A percentile compares a stretch with the other conserved stretches of the same genome.
These are phyloP conservation scores for Fusarium sp. DNA, from an alignment of 2,329 filamentous ascomycete species.

Conservation along the genomic window DNA sequence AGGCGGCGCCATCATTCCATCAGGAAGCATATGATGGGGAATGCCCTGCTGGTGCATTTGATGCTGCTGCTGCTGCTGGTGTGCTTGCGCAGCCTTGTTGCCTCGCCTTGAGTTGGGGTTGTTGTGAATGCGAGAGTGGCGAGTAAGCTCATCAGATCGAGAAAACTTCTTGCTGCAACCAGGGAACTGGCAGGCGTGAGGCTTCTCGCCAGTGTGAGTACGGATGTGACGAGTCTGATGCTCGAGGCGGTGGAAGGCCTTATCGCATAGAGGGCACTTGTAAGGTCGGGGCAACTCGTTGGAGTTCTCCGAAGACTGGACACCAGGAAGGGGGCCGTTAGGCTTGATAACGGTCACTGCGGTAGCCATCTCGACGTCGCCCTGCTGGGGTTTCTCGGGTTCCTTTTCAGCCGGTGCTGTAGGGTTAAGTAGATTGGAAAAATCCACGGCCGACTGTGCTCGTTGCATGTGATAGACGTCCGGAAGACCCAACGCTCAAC, in stretches of 20 bases:
- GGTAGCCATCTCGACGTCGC: slow-evolving; percentile 59
- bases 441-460: slow-evolving; percentile 78
- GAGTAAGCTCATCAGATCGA: slow-evolving; percentile 93
- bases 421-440: slow-evolving; percentile 79
- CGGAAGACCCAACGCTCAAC: slow-evolving; percentile 37
- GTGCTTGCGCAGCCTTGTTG: slow-evolving; percentile 75
- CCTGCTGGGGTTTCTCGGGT: slow-evolving; percentile 46
- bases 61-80: slow-evolving; percentile 51
- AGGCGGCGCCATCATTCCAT: slow-evolving; percentile 82
- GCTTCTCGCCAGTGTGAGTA: slow-evolving; percentile 98
- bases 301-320: slow-evolving; percentile 66
- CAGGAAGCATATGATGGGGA: slow-evolving; percentile 59
- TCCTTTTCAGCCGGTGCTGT: slow-evolving; percentile 43
- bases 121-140: slow-evolving; percentile 98
- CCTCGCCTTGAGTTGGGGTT: slow-evolving; percentile 96
- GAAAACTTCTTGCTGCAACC: slow-evolving; percentile 98
- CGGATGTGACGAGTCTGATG: slow-evolving; percentile 93
- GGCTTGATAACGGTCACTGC: slow-evolving; percentile 69
- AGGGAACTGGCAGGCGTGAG: slow-evolving; percentile 93
- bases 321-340: slow-evolving; percentile 70
- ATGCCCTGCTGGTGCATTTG: slow-evolving; percentile 55
- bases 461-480: slow-evolving; percentile 75
- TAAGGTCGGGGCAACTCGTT: slow-evolving; percentile 92
- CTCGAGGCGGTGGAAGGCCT: slow-evolving; percentile 97
- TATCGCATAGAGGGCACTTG: slow-evolving; percentile 98